phyloP scores from a whole-genome alignment of 2,329 filamentous ascomycete genomes.

The Cyanodermella asteris region DNA sequence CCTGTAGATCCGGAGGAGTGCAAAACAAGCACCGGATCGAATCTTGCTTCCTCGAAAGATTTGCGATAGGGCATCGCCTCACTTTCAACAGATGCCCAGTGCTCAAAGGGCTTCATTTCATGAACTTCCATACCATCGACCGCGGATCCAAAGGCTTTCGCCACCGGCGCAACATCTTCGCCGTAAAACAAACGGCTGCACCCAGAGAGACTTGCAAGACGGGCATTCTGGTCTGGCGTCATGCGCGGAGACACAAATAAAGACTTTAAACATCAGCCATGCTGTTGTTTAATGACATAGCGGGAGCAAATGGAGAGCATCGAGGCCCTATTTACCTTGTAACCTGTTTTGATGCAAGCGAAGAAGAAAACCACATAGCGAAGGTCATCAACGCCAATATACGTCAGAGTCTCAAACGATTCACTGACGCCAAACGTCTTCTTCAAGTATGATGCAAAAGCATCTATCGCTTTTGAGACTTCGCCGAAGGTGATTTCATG shows the following conservation, averaged over 20 bases:
- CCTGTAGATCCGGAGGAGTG: slow-evolving; percentile 25
- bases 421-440: background rate
- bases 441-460: background rate
- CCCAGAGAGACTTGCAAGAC: no score
- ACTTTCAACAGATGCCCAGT: no score
- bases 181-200: background rate
- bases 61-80: slow-evolving; percentile 16
- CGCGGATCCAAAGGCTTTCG: no score
- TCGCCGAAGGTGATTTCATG: no score
- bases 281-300: no score
- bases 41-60: slow-evolving; percentile 13
- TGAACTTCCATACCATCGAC: no score
- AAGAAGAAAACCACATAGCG: slow-evolving; percentile 7
- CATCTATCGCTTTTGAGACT: background rate
- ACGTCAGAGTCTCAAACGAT: slow-evolving; percentile 8
- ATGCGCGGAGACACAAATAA: no score
- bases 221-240: no score
- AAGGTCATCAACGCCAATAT: slow-evolving; percentile 9
- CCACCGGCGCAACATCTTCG: slow-evolving; percentile 1
- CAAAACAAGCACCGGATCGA: slow-evolving; percentile 17
- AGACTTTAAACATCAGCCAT: no score
- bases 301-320: no score
- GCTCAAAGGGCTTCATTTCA: no score
- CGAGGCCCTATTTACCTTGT: slow-evolving; percentile 8
- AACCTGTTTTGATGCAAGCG: slow-evolving; percentile 8